Evolutionary conservation across 2,329 filamentous ascomycete species (phyloP), one percentile per base, ranked within the genome.

Genomic region (Stagonosporopsis rhizophila): DNA sequence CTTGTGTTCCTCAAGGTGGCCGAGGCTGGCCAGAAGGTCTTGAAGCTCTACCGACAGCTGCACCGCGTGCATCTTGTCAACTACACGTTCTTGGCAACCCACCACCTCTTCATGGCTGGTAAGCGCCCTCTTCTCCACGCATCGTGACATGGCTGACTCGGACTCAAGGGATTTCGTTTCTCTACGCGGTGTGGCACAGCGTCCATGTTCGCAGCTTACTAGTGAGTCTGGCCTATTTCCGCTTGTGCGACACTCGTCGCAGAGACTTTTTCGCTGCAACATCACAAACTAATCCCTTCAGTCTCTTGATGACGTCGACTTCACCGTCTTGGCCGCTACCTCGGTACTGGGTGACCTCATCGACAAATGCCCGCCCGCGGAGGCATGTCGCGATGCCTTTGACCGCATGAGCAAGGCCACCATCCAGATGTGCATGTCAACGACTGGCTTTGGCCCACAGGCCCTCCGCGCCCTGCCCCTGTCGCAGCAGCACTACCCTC

Each of bases 161-260:
- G 25, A 20, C 35, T 40, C 66, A 87, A 87, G 85, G 85, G 45
- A 88, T 98, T 56, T 96, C 94, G 22, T 98, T 97, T 75, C 83
- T 98, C 2, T 98, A 97, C 76, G 93, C 95, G 19, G 95, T 98
- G 55, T 98, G 94, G 94, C 94, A 98, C 77, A 97, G 94, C 11
- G 87, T 91, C 6, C 85, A 91, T 50, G 94, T 98, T 45, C 86
- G 94, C 67, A 92, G 89, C 73, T 87, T 91, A 53, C 80, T 98
- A 76, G 91, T 94, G 85, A 79, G 89, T 81, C 39, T 28, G 23
- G 27, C 23, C 22, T 32, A 34, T 44, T 22, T 28, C 34, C 45
- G n/a, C 22, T 48, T 62, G 60, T 64, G 52, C 58, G 47, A 63
- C 54, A 35, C 35, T 32, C 27, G 46, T 47, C 34, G 37, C 51